Evolutionary conservation across 192 early-diverging fungal species (phyloP).

Genomic region (Coemansia biformis): DNA sequence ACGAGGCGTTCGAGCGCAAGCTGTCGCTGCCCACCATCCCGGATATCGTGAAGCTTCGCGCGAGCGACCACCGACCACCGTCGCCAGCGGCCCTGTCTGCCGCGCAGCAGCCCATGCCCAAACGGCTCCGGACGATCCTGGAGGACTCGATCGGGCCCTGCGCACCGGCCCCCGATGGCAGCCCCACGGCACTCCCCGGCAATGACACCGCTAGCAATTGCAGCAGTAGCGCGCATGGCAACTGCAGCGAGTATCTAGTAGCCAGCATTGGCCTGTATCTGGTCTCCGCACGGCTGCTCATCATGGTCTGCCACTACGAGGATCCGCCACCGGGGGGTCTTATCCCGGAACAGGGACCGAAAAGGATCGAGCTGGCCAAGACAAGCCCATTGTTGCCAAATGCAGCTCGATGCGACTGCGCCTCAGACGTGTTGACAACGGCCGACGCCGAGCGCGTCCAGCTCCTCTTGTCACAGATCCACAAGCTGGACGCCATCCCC

Average conservation of each 20-base stretch:
- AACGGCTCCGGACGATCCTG: slow-evolving; percentile 47
- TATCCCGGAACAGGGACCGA: slow-evolving; percentile 3
- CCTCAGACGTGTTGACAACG: slow-evolving; percentile 17
- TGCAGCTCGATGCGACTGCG: slow-evolving; percentile 30
- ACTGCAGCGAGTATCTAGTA: slow-evolving; percentile 35
- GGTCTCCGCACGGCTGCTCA: slow-evolving; percentile 35
- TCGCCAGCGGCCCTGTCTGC: slow-evolving; percentile 4
- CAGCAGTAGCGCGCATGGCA: background rate
- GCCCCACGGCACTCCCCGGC: background rate
- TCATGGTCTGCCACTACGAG: slow-evolving; percentile 50
- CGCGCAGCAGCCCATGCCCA: slow-evolving; percentile 35
- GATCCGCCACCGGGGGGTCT: slow-evolving; percentile 10
- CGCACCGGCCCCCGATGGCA: slow-evolving; percentile 1
- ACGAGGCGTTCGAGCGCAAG: slow-evolving; percentile 45
- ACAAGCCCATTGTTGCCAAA: slow-evolving; percentile 2
- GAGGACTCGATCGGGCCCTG: slow-evolving; percentile 33
- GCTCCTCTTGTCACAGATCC: slow-evolving; percentile 33
- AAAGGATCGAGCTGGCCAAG: background rate
- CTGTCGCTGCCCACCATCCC: slow-evolving; percentile 46
- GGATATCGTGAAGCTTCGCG: slow-evolving; percentile 34
- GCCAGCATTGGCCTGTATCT: slow-evolving; percentile 47
- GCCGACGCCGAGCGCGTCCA: slow-evolving; percentile 28
- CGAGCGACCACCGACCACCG: slow-evolving; percentile 6
- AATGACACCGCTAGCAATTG: background rate
- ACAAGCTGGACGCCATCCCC: slow-evolving; percentile 28